Evolutionary conservation across 176 grass and related monocot genomes (phyloP).

Genomic region (Oryza punctata): DNA sequence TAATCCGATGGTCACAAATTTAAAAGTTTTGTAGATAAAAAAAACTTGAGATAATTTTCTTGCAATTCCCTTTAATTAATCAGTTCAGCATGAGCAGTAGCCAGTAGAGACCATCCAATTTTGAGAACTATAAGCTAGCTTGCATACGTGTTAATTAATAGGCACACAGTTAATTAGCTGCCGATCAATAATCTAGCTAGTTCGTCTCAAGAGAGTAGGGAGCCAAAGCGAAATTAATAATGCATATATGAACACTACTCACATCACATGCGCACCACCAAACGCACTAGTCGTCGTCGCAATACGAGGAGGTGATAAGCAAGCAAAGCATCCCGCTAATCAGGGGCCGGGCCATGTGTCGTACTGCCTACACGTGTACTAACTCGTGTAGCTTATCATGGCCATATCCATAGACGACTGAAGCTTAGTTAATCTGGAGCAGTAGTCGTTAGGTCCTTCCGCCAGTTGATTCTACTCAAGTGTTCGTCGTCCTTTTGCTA

Average conservation of each 20-base stretch:
- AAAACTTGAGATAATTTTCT: too few relatives aligned
- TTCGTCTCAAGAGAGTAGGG: not conserved
- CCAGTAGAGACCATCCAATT: not conserved
- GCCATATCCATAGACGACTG: not conserved
- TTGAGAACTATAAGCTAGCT: too few relatives aligned
- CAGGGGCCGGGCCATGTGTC: conserved; percentile 8
- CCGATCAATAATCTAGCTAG: not conserved
- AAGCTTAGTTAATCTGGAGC: not conserved
- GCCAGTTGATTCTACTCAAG: not conserved
- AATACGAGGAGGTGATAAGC: not conserved
- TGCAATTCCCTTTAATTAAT: not conserved
- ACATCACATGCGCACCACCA: conserved; percentile 40
- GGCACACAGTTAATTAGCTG: not conserved
- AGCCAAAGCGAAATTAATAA: too few relatives aligned
- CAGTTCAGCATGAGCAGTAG: not conserved
- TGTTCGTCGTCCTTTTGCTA: not conserved
- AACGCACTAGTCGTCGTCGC: conserved; percentile 16
- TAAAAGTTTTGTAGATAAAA: too few relatives aligned
- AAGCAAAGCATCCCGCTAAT: conserved; percentile 32
- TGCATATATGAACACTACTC: not conserved
- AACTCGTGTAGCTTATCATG: not conserved
- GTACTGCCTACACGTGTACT: not conserved
- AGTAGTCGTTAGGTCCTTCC: not conserved
- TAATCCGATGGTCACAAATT: too few relatives aligned
- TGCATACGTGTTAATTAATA: not conserved